A percentile compares a stretch with the other conserved stretches of the same genome.
These are phyloP conservation scores for Coprinellus micaceus DNA, from an alignment of 768 basidiomycete genomes.

Conservation along the genomic window DNA sequence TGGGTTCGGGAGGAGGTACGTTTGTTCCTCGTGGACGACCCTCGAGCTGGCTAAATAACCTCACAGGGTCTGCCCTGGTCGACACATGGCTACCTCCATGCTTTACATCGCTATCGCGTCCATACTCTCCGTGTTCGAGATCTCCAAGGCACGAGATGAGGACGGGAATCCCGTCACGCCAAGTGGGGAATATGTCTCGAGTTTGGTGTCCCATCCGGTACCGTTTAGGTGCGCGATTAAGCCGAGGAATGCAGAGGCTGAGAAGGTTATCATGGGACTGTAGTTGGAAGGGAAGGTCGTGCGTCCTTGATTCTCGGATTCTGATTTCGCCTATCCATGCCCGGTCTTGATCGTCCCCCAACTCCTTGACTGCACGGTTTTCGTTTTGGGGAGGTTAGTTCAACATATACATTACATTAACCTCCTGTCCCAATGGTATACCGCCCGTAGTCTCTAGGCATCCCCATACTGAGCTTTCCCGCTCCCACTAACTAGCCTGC, in stretches of 20 bases:
- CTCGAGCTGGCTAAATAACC: background rate
- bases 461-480: too few relatives aligned
- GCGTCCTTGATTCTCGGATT: too few relatives aligned
- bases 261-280: constrained; percentile 5
- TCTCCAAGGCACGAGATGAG: constrained; percentile 24
- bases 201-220: constrained; percentile 25
- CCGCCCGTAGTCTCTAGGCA: too few relatives aligned
- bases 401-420: too few relatives aligned
- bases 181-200: constrained; percentile 21
- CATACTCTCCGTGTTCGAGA: constrained; percentile 16
- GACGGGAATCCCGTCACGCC: constrained; percentile 23
- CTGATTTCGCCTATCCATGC: too few relatives aligned
- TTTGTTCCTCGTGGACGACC: background rate
- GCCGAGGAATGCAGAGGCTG: constrained; percentile 23
- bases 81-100: constrained; percentile 18
- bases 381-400: too few relatives aligned
- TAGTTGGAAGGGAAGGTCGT: too few relatives aligned
- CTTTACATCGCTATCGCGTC: constrained; percentile 18
- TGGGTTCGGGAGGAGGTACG: constrained; percentile 20
- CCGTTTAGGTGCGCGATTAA: constrained; percentile 24
- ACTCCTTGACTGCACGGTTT: too few relatives aligned
- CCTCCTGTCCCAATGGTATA: too few relatives aligned
- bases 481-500: too few relatives aligned
- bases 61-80: constrained; percentile 19
- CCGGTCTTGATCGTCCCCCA: too few relatives aligned